Evolutionary conservation across 2,329 filamentous ascomycete genomes (phyloP), one percentile per base, ranked within the genome.

Genomic region (Microdochium bolleyi): DNA sequence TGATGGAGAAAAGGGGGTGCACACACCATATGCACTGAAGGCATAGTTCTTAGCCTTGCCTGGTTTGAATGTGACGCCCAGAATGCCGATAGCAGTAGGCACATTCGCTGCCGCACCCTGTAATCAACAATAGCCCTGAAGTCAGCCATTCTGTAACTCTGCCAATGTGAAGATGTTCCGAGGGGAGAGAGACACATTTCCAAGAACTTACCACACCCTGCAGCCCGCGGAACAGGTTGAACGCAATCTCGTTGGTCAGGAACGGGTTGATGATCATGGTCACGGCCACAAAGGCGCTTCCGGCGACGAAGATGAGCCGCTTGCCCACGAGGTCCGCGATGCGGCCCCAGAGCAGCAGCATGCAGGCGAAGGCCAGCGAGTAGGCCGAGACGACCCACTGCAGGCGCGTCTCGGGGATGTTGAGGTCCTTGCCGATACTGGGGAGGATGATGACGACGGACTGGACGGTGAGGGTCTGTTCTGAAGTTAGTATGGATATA

Each of bases 21-120:
- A 52, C 69, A 53, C 62, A 77, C 76, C 76, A 54, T 85, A 87
- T 22, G 77, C 74, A 37, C 79, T 80, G 58, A 89, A 88, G 1
- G 84, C 84, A 62, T 87, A 86, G 59, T 86, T 88, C 67, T 87
- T 88, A 3, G 83, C 80, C 57, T 80, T 83, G 0, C 85, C 83
- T 0, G 84, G 83, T 1, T 79, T 78, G 52, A 88, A 88, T 0
- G 82, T 87, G 1, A 80, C 79, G 0, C 84, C 84, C 2, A 89
- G 65, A 38, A 88, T 88, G 0, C 85, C 85, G 61, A 89, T 81
- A 0, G 85, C 85, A 0, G 84, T 87, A 0, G 85, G 85, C 0
- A 88, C 82, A 61, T 86, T 88, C 16, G 84, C 83, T 1, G 85
- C 85, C 24, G 82, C 82, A 2, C 84, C 84, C 68, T 79, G 52